Base-by-base conservation (phyloP, 371 early-diverging fungal genomes). In the Saksenaea oblongispora region DNA sequence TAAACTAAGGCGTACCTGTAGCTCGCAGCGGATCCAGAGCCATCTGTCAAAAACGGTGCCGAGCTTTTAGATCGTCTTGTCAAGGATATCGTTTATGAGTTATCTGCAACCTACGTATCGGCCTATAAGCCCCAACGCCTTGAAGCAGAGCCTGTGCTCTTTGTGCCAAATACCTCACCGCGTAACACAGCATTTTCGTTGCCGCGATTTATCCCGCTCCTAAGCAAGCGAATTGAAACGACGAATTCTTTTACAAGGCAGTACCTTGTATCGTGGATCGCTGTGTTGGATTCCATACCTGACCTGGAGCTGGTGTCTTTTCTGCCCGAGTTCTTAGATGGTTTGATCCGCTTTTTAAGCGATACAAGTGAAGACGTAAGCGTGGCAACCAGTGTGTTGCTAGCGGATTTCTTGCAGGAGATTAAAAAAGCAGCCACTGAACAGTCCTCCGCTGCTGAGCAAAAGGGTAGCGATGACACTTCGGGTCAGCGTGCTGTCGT, bases 51-150 rank as follows among this genome's bases (percentile, higher is more conserved):
- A 72, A 92, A 89, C 62, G 97, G 94, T 5, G 93, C 96, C 0
- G 94, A 94, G 34, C 80, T 95, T 34, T 73, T 97, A 54, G 94
- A 97, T 70, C 76, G 95, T 22, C 80, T 97, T 27, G 85, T 97
- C 63, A 95, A 94, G 77, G 97, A 97, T 67, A 92, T 97, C 71
- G 95, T 97, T 1, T 86, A 91, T 1, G 98, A 96, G 63, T 86
- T 91, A 35, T 84, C 94, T 0, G 83, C 88, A 0, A 89, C 89
- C 36, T 93, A 87, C 61, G 72, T 79, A 26, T 58, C 79, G 24
- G 71, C 67, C 15, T 69, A 71, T n/a, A 63, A 63, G 24, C 74
- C 75, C 14, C 67, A 64, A 18, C 75, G 70, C 47, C 61, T 70
- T 53, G n/a, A 34, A 2, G 36, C 56, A 36, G 56, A 65, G 26